A percentile compares a stretch with the other conserved stretches of the same genome.
phyloP scores from a whole-genome alignment of 192 early-diverging fungal species.

The Podila minutissima region DNA sequence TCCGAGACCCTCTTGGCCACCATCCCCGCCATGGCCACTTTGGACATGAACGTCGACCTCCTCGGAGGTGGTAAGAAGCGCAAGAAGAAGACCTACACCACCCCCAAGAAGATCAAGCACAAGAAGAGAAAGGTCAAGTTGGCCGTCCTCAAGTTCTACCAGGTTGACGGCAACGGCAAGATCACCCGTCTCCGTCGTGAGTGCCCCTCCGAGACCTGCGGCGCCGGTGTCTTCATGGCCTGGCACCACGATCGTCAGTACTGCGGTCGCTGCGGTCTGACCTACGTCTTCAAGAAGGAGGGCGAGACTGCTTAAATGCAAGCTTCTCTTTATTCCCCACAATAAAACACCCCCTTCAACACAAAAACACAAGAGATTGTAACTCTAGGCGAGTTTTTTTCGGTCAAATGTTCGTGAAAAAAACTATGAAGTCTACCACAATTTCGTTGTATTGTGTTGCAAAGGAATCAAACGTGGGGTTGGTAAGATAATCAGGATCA shows the following conservation, averaged over 20 bases:
- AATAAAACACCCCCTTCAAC: conserved; percentile 36
- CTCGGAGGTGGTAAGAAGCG: conserved; percentile 97
- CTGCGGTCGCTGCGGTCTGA: conserved; percentile 97
- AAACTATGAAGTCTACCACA: neutral
- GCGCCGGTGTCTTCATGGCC: conserved; percentile 99
- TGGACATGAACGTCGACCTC: conserved; percentile 62
- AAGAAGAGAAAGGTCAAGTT: conserved; percentile 99
- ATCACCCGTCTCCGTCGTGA: conserved; percentile 99
- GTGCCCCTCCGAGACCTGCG: conserved; percentile 96
- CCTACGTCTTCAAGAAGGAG: conserved; percentile 94
- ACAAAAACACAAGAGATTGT: neutral
- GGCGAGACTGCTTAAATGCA: conserved; percentile 54
- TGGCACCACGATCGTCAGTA: conserved; percentile 98
- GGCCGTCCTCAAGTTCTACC: conserved; percentile 99
- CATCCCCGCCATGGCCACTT: conserved; percentile 53
- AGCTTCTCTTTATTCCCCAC: conserved; percentile 29
- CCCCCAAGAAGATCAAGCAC: conserved; percentile 99
- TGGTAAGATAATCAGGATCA: too few species aligned
- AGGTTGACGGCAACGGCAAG: conserved; percentile 98
- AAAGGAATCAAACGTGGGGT: too few species aligned
- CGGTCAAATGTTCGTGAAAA: neutral
- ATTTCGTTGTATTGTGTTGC: neutral
- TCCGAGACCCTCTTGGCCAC: conserved; percentile 35
- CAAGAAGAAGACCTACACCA: conserved; percentile 99
- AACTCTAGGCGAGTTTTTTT: neutral